Conservation (phyloP, 805 yeast species). For the Kodamaea neixiangensis region DNA sequence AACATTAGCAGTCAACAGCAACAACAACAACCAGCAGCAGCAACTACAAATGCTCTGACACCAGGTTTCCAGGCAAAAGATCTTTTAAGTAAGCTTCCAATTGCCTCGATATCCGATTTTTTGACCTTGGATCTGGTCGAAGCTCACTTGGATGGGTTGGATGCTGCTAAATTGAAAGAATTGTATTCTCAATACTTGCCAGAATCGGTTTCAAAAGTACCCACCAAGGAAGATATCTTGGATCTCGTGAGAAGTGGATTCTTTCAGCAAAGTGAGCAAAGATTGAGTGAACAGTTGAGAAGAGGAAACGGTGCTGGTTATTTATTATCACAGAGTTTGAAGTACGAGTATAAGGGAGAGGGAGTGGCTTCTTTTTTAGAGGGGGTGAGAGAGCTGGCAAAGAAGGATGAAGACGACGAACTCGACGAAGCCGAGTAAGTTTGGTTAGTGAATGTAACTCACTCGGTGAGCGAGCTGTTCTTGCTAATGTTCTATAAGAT, state of each 20-base stretch:
- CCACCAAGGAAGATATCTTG: slow-evolving; percentile 38
- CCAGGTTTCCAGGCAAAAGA: neutral
- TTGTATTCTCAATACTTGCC: slow-evolving; percentile 45
- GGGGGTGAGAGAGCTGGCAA: slow-evolving; percentile 38
- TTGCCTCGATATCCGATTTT: slow-evolving; percentile 34
- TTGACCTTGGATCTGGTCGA: slow-evolving; percentile 33
- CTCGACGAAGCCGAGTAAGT: neutral
- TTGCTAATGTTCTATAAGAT: too few species aligned
- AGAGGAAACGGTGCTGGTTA: slow-evolving; percentile 46
- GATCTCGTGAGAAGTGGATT: slow-evolving; percentile 50
- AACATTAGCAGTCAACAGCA: neutral
- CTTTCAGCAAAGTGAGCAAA: slow-evolving; percentile 44
- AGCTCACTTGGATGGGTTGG: slow-evolving; percentile 31
- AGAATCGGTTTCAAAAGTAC: slow-evolving; percentile 31
- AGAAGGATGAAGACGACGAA: slow-evolving; percentile 8
- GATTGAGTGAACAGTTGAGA: slow-evolving; percentile 45
- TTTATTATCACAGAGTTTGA: slow-evolving; percentile 49
- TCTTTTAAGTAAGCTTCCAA: slow-evolving; percentile 23
- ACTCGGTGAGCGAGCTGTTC: too few species aligned
- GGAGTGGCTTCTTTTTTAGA: slow-evolving; percentile 52
- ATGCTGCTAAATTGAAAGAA: slow-evolving; percentile 35
- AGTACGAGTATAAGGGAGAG: slow-evolving; percentile 54
- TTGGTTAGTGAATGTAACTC: too few species aligned
- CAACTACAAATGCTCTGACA: neutral
- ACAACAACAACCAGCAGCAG: too few species aligned